Base-by-base conservation (phyloP, 2,329 filamentous ascomycete genomes). In the Lanzia echinophila region DNA sequence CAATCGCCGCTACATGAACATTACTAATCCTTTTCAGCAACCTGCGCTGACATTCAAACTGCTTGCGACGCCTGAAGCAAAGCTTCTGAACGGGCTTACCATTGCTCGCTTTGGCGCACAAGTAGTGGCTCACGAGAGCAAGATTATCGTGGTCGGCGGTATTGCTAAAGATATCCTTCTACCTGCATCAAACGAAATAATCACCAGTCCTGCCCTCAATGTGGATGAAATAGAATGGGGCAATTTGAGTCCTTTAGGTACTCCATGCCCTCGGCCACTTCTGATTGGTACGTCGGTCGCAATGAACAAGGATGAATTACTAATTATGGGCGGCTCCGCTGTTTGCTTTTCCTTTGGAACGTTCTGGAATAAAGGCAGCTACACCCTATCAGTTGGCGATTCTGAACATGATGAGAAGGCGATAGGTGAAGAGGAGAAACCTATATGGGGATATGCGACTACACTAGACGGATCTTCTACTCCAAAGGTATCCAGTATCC, bases 301-400 rank as follows among this genome's bases (percentile, higher is more conserved):
- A 13, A 65, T 72, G 28, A 70, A 77, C 1, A 71, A 71, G 28
- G 63, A 72, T 41, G 71, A 75, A 31, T 63, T 90, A 3, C 63
- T 88, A 10, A 71, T 95, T 7, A 69, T 87, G 46, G 90, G 90
- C 1, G 91, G 91, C 15, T 91, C 90, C 36, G 89, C 87, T 15
- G 88, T 90, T 8, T 95, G 90, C 68, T 95, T 95, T 72, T 90
- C 88, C 0, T 95, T 95, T 78, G 90, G 90, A 1, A 88, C 87
- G 6, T 90, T 82, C 64, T 95, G 88, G 88, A 91, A 90, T 48
- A 75, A 76, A 32, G 81, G 81, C 1, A 63, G 58, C 47, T 67
- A 62, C 51, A 65, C 60, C 5, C 22, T 64, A 10, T 43, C 41
- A 10, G 12, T 3, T 19, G 17, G 19, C 44, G 28, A 19, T n/a